These are phyloP conservation scores for Elasticomyces elasticus DNA, from an alignment of 495 filamentous ascomycete species.

Conservation along the genomic window DNA sequence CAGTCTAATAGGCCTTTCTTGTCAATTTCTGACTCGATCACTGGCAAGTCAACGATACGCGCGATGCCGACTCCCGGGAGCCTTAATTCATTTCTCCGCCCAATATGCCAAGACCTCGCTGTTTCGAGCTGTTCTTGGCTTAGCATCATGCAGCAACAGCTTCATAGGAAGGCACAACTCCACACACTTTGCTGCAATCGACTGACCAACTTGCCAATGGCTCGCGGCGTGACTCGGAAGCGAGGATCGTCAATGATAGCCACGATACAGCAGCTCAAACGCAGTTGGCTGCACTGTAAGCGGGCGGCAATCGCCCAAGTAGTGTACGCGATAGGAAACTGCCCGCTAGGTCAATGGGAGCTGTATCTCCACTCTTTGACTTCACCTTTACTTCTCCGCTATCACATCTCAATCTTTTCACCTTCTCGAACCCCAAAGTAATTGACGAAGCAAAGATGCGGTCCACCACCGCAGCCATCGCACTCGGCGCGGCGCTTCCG, in stretches of 20 bases:
- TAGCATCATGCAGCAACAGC: background rate
- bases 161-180: background rate
- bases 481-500: slow-evolving; percentile 10
- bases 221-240: too few relatives aligned
- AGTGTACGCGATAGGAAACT: background rate
- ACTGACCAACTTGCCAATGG: background rate
- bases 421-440: background rate
- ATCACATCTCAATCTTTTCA: background rate
- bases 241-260: too few relatives aligned
- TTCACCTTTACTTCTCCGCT: background rate
- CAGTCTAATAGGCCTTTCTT: too few relatives aligned
- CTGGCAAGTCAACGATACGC: background rate
- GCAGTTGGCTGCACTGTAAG: background rate
- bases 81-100: slow-evolving; percentile 4
- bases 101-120: background rate
- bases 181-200: background rate
- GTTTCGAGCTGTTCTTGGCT: background rate
- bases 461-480: background rate
- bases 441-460: slow-evolving; percentile 3
- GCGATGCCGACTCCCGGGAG: too few relatives aligned
- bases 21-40: too few relatives aligned
- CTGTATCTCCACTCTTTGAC: background rate
- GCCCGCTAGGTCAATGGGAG: background rate
- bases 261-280: too few relatives aligned
- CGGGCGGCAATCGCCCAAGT: background rate